Conservation (phyloP, 768 basidiomycete species). For the Amanita jacksonii region DNA sequence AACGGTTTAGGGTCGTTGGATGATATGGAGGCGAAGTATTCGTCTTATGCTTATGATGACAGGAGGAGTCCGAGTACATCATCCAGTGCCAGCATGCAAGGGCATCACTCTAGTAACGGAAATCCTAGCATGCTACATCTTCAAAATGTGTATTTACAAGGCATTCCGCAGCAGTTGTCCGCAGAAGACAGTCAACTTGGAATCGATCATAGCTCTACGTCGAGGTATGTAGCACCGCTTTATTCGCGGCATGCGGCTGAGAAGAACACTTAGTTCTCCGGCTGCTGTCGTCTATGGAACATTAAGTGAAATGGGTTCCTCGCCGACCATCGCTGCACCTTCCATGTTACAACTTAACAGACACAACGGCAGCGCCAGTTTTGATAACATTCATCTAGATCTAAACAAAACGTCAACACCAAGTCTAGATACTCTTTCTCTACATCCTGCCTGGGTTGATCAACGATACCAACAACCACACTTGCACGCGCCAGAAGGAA, state of each 20-base stretch:
- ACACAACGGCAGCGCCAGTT: not conserved
- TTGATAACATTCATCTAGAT: not conserved
- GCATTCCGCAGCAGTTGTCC: not conserved
- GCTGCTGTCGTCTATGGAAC: not conserved
- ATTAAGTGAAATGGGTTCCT: not conserved
- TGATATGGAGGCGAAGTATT: not conserved
- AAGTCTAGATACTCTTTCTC: not conserved
- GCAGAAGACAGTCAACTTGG: not conserved
- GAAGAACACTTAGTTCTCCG: not conserved
- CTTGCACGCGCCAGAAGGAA: too few relatives aligned
- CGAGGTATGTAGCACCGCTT: not conserved
- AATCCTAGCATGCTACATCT: not conserved
- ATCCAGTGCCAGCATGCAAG: slow-evolving; percentile 4
- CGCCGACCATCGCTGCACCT: not conserved
- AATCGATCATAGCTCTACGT: not conserved
- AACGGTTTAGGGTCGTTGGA: slow-evolving; percentile 1
- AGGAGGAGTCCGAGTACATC: slow-evolving; percentile 8
- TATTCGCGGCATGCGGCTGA: not conserved
- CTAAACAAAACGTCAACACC: not conserved
- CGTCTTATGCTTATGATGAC: not conserved
- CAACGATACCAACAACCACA: not conserved
- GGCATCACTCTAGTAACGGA: not conserved
- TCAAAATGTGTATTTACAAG: slow-evolving; percentile 1
- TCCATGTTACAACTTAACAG: not conserved
- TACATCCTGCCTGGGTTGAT: slow-evolving; percentile 1